These are phyloP conservation scores for Pseudocercospora macadamiae DNA, from an alignment of 2,329 filamentous ascomycete genomes.

Conservation along the genomic window DNA sequence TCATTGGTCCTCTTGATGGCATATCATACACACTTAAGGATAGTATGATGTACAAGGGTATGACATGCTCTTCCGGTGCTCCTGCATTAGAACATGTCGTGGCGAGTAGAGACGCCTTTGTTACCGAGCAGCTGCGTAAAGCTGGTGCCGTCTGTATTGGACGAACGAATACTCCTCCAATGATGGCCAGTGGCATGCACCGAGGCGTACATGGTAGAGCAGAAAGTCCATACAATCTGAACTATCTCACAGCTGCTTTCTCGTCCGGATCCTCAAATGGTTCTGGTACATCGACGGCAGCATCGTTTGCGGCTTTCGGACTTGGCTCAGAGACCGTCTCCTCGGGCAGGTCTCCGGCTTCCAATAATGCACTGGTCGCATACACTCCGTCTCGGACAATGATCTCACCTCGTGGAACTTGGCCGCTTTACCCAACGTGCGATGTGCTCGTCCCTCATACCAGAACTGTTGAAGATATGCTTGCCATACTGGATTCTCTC, in stretches of 20 bases:
- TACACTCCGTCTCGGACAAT: conserved; percentile 60
- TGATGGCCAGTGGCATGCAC: conserved; percentile 63
- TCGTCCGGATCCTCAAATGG: conserved; percentile 63
- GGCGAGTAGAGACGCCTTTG: conserved; percentile 57
- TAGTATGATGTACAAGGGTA: conserved; percentile 57
- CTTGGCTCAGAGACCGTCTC: conserved; percentile 61
- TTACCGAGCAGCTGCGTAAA: conserved; percentile 51
- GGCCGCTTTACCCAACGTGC: conserved; percentile 60
- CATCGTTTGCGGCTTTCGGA: conserved; percentile 57
- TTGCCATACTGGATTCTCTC: conserved; percentile 54
- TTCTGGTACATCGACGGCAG: conserved; percentile 54
- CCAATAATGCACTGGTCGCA: conserved; percentile 59
- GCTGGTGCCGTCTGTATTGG: conserved; percentile 58
- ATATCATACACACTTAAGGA: conserved; percentile 64
- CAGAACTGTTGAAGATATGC: conserved; percentile 54
- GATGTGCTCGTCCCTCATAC: conserved; percentile 60
- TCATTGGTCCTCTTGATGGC: conserved; percentile 53
- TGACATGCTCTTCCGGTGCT: conserved; percentile 59
- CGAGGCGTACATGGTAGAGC: conserved; percentile 60
- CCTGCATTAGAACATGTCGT: conserved; percentile 57
- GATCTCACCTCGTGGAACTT: conserved; percentile 55
- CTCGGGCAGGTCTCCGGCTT: conserved; percentile 59
- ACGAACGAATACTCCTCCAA: conserved; percentile 63
- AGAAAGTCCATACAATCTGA: conserved; percentile 59
- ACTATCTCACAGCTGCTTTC: conserved; percentile 59